Base-by-base conservation (phyloP, 2,329 filamentous ascomycete genomes). In the Nigrospora sphaerica region DNA sequence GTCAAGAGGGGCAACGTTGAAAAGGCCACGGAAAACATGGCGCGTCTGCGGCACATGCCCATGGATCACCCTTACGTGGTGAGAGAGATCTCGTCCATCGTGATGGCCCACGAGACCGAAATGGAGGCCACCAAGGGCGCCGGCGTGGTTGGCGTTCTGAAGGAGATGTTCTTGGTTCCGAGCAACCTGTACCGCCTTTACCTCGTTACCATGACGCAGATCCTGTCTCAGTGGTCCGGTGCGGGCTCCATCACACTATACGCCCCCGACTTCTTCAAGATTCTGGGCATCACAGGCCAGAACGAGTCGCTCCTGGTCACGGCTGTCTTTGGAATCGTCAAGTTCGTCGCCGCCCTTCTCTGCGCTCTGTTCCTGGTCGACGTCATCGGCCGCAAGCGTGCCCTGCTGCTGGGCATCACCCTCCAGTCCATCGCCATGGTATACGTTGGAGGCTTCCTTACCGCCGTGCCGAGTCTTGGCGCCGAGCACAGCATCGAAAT, bases 351-450 rank as follows among this genome's bases (percentile, higher is more conserved):
- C 0, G 79, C 84, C 13, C 60, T 90, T 32, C 53, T 79, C 35
- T 91, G 86, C 61, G 86, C 86, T 0, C 73, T 90, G 44, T 88
- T 91, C 74, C 75, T 91, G 10, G 85, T 91, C 52, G 87, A 91
- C 55, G 81, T 85, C 45, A 82, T 91, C 52, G 87, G 87, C 5
- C 82, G 87, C 48, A 90, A 89, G 65, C 77, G 80, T 9, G 72
- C 81, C 1, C 71, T 85, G 0, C 70, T 83, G 16, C 62, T 74
- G 1, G 81, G 81, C 3, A 84, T 98, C 54, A 69, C 68, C 2
- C 66, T 83, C 1, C 81, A 85, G 60, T 71, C 73, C 14, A 60
- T 85, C 11, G 55, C 80, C 13, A 83, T 85, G 77, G 52, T 80
- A 52, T 85, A 84, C 59, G 69, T 85, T 12, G 81, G 80, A 1